Conservation (phyloP, 2,329 filamentous ascomycete species). For the Madurella fahalii region DNA sequence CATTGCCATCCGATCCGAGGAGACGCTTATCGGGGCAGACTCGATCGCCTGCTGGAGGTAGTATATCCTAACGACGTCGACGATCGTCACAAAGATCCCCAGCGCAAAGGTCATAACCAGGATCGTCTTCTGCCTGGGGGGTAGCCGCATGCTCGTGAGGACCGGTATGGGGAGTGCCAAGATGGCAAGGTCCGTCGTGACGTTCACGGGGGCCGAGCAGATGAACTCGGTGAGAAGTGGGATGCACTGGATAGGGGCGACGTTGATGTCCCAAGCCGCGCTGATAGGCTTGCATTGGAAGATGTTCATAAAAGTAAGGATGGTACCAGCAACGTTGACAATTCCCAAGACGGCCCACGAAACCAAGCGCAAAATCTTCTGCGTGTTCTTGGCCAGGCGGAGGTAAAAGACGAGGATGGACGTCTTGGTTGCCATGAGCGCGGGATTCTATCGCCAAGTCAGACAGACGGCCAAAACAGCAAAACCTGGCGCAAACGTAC, state of each 20-base stretch:
- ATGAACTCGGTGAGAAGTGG: constrained; percentile 60
- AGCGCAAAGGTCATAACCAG: constrained; percentile 81
- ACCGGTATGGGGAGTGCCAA: constrained; percentile 85
- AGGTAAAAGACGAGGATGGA: constrained; percentile 92
- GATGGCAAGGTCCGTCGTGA: constrained; percentile 85
- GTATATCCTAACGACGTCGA: constrained; percentile 85
- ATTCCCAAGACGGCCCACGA: constrained; percentile 75
- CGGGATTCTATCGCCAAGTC: constrained; percentile 61
- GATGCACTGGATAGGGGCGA: constrained; percentile 43
- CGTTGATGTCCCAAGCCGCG: constrained; percentile 58
- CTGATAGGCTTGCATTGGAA: constrained; percentile 76
- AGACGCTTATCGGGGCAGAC: constrained; percentile 35
- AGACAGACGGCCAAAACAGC: not conserved
- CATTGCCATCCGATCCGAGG: constrained; percentile 37
- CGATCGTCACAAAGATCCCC: constrained; percentile 80
- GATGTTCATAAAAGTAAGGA: constrained; percentile 80
- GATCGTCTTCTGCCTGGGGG: constrained; percentile 81
- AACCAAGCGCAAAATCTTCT: constrained; percentile 72
- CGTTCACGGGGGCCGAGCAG: constrained; percentile 82
- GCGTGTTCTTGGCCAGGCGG: constrained; percentile 70
- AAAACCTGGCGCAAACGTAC: constrained; percentile 35
- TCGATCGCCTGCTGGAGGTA: constrained; percentile 74
- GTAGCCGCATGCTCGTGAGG: constrained; percentile 78
- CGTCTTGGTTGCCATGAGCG: constrained; percentile 85
- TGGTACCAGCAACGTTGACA: constrained; percentile 73